Conservation (phyloP, 2,329 filamentous ascomycete genomes). For the Microcera coccophila region DNA sequence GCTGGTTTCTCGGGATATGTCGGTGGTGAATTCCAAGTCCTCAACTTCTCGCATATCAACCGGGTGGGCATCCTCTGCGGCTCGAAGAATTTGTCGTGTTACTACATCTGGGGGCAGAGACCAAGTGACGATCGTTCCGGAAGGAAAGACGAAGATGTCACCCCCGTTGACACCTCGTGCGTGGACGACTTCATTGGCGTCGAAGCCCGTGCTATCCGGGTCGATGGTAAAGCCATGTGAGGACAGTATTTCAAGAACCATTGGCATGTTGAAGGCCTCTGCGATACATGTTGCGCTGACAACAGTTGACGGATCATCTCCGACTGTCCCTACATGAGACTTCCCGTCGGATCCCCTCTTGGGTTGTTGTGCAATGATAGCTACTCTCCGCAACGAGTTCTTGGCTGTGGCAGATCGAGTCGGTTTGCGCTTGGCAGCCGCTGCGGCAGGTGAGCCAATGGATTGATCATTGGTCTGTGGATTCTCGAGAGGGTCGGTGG, state of each 20-base stretch:
- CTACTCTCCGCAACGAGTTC: conserved; percentile 77
- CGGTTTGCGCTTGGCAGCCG: conserved; percentile 43
- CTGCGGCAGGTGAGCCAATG: conserved; percentile 5
- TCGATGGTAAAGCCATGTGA: conserved; percentile 60
- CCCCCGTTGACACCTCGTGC: conserved; percentile 61
- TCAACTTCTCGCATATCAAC: conserved; percentile 72
- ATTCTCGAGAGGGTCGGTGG: conserved; percentile 26
- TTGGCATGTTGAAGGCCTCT: conserved; percentile 61
- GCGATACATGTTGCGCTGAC: conserved; percentile 60
- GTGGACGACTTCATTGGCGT: conserved; percentile 60
- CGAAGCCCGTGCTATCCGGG: conserved; percentile 58
- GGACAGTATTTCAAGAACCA: conserved; percentile 54
- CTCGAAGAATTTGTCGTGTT: conserved; percentile 67
- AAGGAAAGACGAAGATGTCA: conserved; percentile 94
- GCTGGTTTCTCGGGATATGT: conserved; percentile 68
- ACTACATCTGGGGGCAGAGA: conserved; percentile 74
- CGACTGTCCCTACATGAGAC: conserved; percentile 20
- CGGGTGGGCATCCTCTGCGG: conserved; percentile 71
- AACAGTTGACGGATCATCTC: conserved; percentile 39
- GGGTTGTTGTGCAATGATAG: conserved; percentile 74
- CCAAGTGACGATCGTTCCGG: conserved; percentile 91
- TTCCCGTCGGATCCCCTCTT: conserved; percentile 36
- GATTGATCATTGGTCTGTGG: conserved; percentile 17
- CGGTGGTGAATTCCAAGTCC: conserved; percentile 81
- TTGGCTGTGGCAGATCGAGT: conserved; percentile 50